Base-by-base conservation (phyloP, 805 yeast species). In the Teunomyces pallodes region DNA sequence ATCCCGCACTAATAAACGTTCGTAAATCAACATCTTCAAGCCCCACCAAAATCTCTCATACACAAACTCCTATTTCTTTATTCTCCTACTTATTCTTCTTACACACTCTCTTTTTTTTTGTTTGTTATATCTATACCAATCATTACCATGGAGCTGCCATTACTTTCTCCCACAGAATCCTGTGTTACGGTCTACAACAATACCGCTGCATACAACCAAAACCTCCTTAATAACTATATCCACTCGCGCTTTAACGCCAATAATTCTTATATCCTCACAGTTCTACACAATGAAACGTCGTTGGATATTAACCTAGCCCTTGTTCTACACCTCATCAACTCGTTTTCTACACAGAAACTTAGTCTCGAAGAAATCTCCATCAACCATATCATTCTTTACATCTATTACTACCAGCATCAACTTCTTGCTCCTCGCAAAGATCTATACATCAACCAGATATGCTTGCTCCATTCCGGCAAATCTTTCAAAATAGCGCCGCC, bases 141-240 rank as follows among this genome's bases (percentile, higher is more conserved):
- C 39, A 5, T 17, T 10, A 36, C 27, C 9, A 36, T 36, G 13
- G 26, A 38, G 35, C 46, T 20, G 30, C 41, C 41, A 9, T 14
- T 40, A 3, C 43, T 56, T 14, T 52, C 55, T 3, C 62, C 62
- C 20, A 56, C 62, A 31, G 61, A 56, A 9, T 59, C 63, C 33
- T 51, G 60, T 36, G 14, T 51, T 8, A 59, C 63, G 24, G 24
- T 20, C 5, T 45, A 55, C 27, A 38, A 42, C 24, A 43, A 48
- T 26, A 31, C 40, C 30, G 41, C 28, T 32, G 43, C 33, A 26
- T 52, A 36, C 48, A 45, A 53, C 48, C 33, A 47, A 30, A 41
- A 46, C 26, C 28, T 54, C n/a, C 20, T 51, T 39, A 36, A 38
- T 27, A 45, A 53, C 14, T 53, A 47, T 30, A 30, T 53, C 20